phyloP scores from a whole-genome alignment of 2,329 filamentous ascomycete genomes.

The Madurella fahalii region DNA sequence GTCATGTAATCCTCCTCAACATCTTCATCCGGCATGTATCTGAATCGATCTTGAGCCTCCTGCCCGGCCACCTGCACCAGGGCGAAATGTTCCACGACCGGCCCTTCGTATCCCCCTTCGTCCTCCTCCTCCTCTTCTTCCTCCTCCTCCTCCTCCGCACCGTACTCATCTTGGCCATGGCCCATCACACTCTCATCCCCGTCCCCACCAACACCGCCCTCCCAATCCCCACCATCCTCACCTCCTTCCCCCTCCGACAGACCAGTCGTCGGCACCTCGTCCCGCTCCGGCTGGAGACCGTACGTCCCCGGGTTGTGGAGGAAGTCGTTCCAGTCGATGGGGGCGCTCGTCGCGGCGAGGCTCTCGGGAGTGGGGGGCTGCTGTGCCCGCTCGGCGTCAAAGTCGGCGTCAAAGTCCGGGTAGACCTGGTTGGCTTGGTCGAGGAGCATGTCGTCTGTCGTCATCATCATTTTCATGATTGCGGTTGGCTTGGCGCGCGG shows the following conservation, averaged over 20 bases:
- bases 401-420: slow-evolving; percentile 23
- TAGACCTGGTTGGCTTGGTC: neutral
- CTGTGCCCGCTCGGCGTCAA: neutral
- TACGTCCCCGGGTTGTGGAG: neutral
- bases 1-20: slow-evolving; percentile 8
- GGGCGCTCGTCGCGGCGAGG: neutral
- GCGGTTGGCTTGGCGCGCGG: neutral
- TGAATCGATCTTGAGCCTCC: neutral
- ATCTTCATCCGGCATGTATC: neutral
- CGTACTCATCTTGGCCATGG: neutral
- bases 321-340: neutral
- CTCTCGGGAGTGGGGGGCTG: no score
- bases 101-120: neutral
- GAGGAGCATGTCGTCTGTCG: no score
- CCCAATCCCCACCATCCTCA: no score
- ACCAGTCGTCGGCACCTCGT: neutral
- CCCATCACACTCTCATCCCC: neutral
- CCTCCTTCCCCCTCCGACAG: no score
- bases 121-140: neutral
- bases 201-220: no score
- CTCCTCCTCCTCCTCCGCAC: neutral
- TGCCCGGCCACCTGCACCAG: neutral
- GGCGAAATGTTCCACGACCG: neutral
- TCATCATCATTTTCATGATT: neutral
- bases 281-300: neutral